phyloP scores from a whole-genome alignment of 2,329 filamentous ascomycete species.

The Didymella glomerata region DNA sequence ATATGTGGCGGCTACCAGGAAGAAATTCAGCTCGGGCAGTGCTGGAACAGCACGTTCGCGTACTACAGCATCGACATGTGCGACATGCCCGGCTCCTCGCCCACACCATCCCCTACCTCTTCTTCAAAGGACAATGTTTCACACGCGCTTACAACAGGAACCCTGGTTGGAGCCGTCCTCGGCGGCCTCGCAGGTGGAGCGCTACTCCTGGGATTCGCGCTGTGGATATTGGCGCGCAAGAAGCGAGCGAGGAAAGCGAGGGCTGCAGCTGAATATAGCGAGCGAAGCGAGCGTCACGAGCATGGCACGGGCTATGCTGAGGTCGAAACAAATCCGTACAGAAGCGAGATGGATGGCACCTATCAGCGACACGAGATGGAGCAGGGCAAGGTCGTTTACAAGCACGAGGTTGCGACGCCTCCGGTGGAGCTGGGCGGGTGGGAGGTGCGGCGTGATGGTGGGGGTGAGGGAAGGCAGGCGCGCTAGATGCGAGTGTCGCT shows the following conservation, averaged over 20 bases:
- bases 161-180: neutral
- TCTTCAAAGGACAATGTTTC: neutral
- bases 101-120: neutral
- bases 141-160: neutral
- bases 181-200: neutral
- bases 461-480: neutral
- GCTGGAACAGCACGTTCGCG: slow-evolving; percentile 20
- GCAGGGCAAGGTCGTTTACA: slow-evolving; percentile 4
- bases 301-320: neutral
- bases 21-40: slow-evolving; percentile 14
- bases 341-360: slow-evolving; percentile 1
- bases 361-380: slow-evolving; percentile 7
- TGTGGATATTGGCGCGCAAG: slow-evolving; percentile 3
- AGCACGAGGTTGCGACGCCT: slow-evolving; percentile 8
- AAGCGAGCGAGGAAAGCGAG: slow-evolving; percentile 1
- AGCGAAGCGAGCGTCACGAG: too few relatives aligned
- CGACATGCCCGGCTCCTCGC: neutral
- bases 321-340: neutral
- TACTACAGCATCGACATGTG: slow-evolving; percentile 25
- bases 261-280: neutral
- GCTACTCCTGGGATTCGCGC: neutral
- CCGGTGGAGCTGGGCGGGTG: slow-evolving; percentile 3
- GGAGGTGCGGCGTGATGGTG: neutral
- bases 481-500: neutral
- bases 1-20: slow-evolving; percentile 16